These are phyloP conservation scores for Zymoseptoria tritici DNA, from an alignment of 2,329 filamentous ascomycete genomes.

Conservation along the genomic window DNA sequence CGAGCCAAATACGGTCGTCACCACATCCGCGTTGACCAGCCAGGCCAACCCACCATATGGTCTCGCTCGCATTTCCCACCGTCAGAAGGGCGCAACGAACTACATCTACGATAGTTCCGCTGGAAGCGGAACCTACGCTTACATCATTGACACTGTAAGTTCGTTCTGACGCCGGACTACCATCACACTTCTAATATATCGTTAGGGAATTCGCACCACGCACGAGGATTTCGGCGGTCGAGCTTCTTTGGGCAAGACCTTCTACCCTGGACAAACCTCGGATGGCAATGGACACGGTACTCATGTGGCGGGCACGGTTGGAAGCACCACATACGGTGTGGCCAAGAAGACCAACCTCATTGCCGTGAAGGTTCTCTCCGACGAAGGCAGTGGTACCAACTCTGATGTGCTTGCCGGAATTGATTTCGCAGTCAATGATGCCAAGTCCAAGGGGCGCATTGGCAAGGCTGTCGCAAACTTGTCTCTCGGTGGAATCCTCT, in stretches of 20 bases:
- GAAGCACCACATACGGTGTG: slow-evolving; percentile 53
- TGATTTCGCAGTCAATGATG: slow-evolving; percentile 41
- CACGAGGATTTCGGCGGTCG: slow-evolving; percentile 25
- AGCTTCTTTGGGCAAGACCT: slow-evolving; percentile 18
- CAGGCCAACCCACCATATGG: slow-evolving; percentile 36
- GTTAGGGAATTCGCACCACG: slow-evolving; percentile 13
- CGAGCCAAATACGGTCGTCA: slow-evolving; percentile 34
- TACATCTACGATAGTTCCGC: slow-evolving; percentile 36
- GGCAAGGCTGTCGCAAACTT: slow-evolving; percentile 28
- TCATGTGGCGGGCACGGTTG: slow-evolving; percentile 58
- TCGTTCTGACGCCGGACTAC: too few species aligned
- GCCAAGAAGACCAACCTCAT: slow-evolving; percentile 40
- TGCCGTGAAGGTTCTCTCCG: slow-evolving; percentile 45
- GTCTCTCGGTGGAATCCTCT: slow-evolving; percentile 35
- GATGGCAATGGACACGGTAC: slow-evolving; percentile 56
- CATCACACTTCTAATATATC: too few species aligned
- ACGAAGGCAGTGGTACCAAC: slow-evolving; percentile 40
- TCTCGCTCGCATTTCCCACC: slow-evolving; percentile 35
- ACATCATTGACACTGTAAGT: slow-evolving; percentile 22
- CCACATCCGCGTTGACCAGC: slow-evolving; percentile 30
- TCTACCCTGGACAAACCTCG: slow-evolving; percentile 19
- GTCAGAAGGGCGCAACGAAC: slow-evolving; percentile 22
- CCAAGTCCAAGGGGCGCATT: slow-evolving; percentile 73
- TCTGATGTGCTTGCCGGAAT: slow-evolving; percentile 44
- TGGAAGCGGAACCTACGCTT: slow-evolving; percentile 22